Evolutionary conservation across 192 early-diverging fungal genomes (phyloP).

Genomic region (Mortierella antarctica): DNA sequence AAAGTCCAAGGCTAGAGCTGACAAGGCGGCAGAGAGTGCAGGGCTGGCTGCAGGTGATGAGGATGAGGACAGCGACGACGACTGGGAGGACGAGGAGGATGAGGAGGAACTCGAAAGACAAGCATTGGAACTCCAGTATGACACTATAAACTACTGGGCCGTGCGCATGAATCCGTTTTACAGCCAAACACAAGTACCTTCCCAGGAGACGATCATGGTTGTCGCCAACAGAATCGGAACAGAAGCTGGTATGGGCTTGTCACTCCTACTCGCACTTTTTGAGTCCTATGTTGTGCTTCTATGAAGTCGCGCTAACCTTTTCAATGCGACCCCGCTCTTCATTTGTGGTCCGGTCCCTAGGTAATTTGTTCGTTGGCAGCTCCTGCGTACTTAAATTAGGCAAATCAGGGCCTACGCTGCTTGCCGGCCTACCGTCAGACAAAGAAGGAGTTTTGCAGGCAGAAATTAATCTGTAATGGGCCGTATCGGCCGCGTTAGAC

Average conservation of each 20-base stretch:
- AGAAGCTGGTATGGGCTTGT: conserved; percentile 19
- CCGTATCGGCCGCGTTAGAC: neutral
- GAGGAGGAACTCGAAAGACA: neutral
- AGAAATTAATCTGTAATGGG: conserved; percentile 10
- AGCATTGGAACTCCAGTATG: conserved; percentile 2
- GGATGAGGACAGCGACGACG: conserved; percentile 7
- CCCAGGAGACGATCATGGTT: conserved; percentile 8
- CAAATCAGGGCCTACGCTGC: conserved; percentile 16
- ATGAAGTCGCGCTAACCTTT: neutral
- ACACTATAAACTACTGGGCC: conserved; percentile 42
- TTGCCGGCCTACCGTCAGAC: conserved; percentile 21
- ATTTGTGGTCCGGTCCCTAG: conserved; percentile 1
- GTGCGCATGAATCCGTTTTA: conserved; percentile 36
- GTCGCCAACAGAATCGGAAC: conserved; percentile 33
- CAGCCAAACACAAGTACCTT: neutral
- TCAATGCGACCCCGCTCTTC: neutral
- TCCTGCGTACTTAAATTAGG: conserved; percentile 29
- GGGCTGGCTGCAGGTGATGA: neutral
- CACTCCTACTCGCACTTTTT: neutral
- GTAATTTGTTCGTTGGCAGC: conserved; percentile 38
- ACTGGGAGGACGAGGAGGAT: conserved; percentile 23
- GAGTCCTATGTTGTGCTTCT: neutral
- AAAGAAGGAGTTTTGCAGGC: conserved; percentile 24
- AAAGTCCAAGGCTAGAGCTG: neutral
- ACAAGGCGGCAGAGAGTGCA: neutral